These are phyloP conservation scores for Hypsizygus ulmarius DNA, from an alignment of 1,284 basidiomycete genomes.

Conservation along the genomic window DNA sequence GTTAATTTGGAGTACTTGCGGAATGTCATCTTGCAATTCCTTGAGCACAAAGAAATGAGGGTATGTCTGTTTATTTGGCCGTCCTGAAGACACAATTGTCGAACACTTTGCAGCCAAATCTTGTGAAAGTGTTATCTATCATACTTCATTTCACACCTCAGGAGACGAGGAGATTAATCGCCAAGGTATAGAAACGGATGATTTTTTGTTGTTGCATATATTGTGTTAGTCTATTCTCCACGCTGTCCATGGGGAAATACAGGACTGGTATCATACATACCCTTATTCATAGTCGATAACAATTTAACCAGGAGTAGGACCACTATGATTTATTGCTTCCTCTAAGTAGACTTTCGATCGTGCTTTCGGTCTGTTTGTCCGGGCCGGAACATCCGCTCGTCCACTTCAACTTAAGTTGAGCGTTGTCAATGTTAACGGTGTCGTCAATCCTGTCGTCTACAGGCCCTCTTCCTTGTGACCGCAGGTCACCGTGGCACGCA, in stretches of 20 bases:
- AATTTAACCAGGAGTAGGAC: background rate
- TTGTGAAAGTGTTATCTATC: conserved; percentile 86
- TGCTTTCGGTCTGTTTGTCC: too few species aligned
- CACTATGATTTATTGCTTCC: too few species aligned
- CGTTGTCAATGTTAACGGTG: too few species aligned
- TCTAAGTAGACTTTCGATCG: too few species aligned
- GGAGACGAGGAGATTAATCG: conserved; percentile 81
- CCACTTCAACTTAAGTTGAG: too few species aligned
- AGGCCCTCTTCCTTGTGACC: too few species aligned
- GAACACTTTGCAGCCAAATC: conserved; percentile 62
- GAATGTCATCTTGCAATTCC: conserved; percentile 91
- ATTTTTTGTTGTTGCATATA: background rate
- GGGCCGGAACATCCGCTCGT: too few species aligned
- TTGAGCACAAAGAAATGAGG: conserved; percentile 43
- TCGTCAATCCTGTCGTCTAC: too few species aligned
- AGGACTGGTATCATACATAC: background rate
- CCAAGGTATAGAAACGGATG: conserved; percentile 53
- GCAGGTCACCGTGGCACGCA: too few species aligned
- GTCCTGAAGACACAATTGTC: background rate
- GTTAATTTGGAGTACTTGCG: conserved; percentile 94
- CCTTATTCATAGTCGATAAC: background rate
- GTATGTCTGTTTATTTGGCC: conserved; percentile 21
- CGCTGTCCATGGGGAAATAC: background rate
- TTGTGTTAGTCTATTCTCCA: background rate
- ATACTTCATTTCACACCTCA: conserved; percentile 93